Conservation (phyloP, 2,329 filamentous ascomycete genomes). For the Penicillium sp. region DNA sequence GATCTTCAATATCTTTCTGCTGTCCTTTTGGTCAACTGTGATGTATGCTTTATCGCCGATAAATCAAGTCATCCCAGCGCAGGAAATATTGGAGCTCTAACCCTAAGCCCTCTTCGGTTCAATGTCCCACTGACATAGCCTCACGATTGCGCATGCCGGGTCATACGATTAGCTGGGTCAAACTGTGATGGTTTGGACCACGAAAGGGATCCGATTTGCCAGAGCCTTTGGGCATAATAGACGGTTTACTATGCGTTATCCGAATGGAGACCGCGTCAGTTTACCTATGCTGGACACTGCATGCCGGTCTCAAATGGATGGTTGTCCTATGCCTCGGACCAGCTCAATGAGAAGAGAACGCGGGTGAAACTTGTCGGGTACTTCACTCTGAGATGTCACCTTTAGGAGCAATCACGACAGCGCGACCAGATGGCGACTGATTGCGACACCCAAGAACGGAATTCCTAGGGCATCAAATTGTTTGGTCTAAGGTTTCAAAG, state of each 20-base stretch:
- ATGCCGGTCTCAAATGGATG: slow-evolving; percentile 62
- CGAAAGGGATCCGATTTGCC: slow-evolving; percentile 43
- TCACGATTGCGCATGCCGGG: slow-evolving; percentile 69
- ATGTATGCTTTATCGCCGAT: slow-evolving; percentile 24
- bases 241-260: slow-evolving; percentile 47
- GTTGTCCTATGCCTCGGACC: slow-evolving; percentile 46
- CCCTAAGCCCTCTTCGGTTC: slow-evolving; percentile 81
- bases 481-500: slow-evolving; percentile 21
- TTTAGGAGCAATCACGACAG: slow-evolving; percentile 44
- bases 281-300: slow-evolving; percentile 55
- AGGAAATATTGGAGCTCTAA: slow-evolving; percentile 85
- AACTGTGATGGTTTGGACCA: slow-evolving; percentile 32
- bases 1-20: slow-evolving; percentile 68
- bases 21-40: slow-evolving; percentile 42
- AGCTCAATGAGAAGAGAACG: slow-evolving; percentile 45
- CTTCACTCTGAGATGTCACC: slow-evolving; percentile 46
- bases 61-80: slow-evolving; percentile 47
- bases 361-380: slow-evolving; percentile 51
- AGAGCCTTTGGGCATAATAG: slow-evolving; percentile 44
- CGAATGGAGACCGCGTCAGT: slow-evolving; percentile 45
- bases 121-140: slow-evolving; percentile 46
- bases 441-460: slow-evolving; percentile 14
- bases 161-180: slow-evolving; percentile 59
- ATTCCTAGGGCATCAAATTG: slow-evolving; percentile 19
- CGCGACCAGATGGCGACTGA: slow-evolving; percentile 13